Percentiles rank a stretch among this genome's conserved stretches.
These are phyloP conservation scores for Ceriops decandra DNA, from an alignment of 345 rosid species.

Conservation along the genomic window DNA sequence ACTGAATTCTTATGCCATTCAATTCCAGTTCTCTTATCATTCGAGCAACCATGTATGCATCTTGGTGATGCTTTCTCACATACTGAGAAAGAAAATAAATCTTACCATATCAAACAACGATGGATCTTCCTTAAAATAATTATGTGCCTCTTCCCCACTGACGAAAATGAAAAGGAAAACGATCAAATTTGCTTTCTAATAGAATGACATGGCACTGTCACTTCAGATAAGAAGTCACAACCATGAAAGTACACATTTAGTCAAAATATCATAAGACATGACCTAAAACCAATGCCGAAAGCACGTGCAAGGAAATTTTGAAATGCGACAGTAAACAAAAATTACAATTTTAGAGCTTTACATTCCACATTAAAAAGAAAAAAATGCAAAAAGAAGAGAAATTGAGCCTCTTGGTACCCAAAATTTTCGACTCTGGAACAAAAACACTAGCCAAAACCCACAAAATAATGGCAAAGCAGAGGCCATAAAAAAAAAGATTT, in stretches of 20 bases:
- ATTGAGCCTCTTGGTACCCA: no score
- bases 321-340: background rate
- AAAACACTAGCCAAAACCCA: background rate
- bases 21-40: background rate
- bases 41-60: background rate
- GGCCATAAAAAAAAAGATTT: no score
- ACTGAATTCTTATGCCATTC: background rate
- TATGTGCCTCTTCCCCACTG: constrained; percentile 82
- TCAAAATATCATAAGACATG: no score
- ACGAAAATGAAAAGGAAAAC: constrained; percentile 2
- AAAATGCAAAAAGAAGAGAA: background rate
- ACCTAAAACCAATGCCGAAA: no score
- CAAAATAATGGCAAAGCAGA: background rate
- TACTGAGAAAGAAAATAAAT: constrained; percentile 5
- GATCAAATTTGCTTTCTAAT: background rate
- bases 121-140: constrained; percentile 77
- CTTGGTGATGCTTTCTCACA: background rate
- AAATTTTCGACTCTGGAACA: no score
- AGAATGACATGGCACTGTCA: background rate
- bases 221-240: background rate
- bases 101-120: constrained; percentile 74
- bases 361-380: background rate
- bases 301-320: no score
- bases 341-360: background rate
- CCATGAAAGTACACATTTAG: no score